Evolutionary conservation across 192 early-diverging fungal species (phyloP).

Genomic region (Mortierella alpina): DNA sequence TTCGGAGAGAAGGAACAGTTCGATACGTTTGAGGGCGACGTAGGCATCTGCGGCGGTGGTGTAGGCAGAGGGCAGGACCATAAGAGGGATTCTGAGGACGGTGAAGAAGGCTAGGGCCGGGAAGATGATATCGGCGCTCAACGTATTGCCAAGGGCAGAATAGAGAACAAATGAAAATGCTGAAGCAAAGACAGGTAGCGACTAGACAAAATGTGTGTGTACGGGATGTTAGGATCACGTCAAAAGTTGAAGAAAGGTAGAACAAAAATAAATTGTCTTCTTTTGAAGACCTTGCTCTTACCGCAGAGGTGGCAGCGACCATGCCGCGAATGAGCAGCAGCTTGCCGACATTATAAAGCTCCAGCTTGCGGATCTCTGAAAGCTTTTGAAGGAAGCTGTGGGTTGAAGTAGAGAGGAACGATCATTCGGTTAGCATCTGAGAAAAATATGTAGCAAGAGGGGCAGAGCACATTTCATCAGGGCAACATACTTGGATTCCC

Average conservation of each 20-base stretch:
- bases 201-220: neutral
- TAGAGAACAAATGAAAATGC: conserved; percentile 16
- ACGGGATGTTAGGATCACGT: neutral
- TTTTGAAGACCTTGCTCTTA: neutral
- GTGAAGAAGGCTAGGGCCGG: conserved; percentile 19
- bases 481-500: conserved; percentile 2
- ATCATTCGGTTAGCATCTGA: neutral
- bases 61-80: conserved; percentile 9
- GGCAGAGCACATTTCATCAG: neutral
- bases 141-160: neutral
- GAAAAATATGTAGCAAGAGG: neutral
- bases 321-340: conserved; percentile 4
- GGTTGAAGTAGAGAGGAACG: neutral
- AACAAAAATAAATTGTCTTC: neutral
- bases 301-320: conserved; percentile 10
- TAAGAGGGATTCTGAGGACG: conserved; percentile 9
- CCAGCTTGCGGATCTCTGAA: neutral
- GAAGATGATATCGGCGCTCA: conserved; percentile 20
- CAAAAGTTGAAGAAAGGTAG: neutral
- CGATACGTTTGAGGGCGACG: conserved; percentile 17
- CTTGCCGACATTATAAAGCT: neutral
- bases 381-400: neutral
- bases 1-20: conserved; percentile 19
- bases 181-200: conserved; percentile 15
- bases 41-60: conserved; percentile 11